Percentiles rank a stretch among this genome's conserved stretches.
phyloP scores from a whole-genome alignment of 306 rosid species.

The barrel medic (Medicago truncatula) region MtrunA17r5.0-ANR NC_053045.1:59186501-59187000 shows the following conservation, averaged over 20 bases:
- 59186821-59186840: conserved; percentile 88
- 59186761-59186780: conserved; percentile 54
- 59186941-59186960: conserved; percentile 72
- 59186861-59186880: conserved; percentile 70
- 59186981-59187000: conserved; percentile 78
- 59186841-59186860: conserved; percentile 56
- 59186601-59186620: conserved; percentile 47
- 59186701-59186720: conserved; percentile 66
- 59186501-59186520: conserved; percentile 91
- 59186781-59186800: conserved; percentile 50
- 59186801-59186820: conserved; percentile 82
- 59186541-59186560: conserved; percentile 96
- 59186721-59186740: conserved; percentile 71
- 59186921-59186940: conserved; percentile 72
- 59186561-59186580: conserved; percentile 89
- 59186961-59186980: conserved; percentile 77
- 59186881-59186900: conserved; percentile 77
- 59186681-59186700: conserved; percentile 79
- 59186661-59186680: conserved; percentile 63
- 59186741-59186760: conserved; percentile 65
- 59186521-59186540: conserved; percentile 95
- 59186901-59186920: conserved; percentile 76
- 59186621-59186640: conserved; percentile 67
- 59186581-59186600: conserved; percentile 66
- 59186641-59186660: conserved; percentile 64